phyloP scores from a whole-genome alignment of 805 yeast genomes.

The Schwanniomyces yamadae region DNA sequence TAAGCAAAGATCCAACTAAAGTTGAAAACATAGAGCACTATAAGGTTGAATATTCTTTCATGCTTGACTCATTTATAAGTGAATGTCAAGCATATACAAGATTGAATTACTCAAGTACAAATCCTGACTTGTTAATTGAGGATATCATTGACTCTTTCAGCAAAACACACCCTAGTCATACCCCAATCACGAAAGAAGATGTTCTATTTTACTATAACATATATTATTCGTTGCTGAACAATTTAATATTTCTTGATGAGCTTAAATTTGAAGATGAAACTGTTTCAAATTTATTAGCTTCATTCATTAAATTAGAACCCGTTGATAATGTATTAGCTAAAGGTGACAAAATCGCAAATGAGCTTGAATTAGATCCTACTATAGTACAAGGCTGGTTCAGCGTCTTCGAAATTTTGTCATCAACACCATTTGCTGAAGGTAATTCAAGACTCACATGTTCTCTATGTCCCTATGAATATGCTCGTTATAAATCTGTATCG shows the following conservation, averaged over 20 bases:
- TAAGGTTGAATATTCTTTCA: slow-evolving; percentile 16
- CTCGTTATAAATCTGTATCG: slow-evolving; percentile 12
- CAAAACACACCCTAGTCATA: slow-evolving; percentile 16
- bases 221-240: slow-evolving; percentile 29
- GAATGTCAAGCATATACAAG: slow-evolving; percentile 19
- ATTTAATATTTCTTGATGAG: slow-evolving; percentile 24
- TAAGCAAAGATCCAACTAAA: slow-evolving; percentile 21
- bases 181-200: slow-evolving; percentile 24
- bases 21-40: slow-evolving; percentile 14
- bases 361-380: slow-evolving; percentile 10
- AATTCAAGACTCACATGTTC: slow-evolving; percentile 20
- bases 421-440: slow-evolving; percentile 24
- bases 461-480: slow-evolving; percentile 29
- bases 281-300: slow-evolving; percentile 21
- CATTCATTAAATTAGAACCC: slow-evolving; percentile 14
- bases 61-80: slow-evolving; percentile 23
- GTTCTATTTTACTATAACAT: slow-evolving; percentile 25
- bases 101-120: slow-evolving; percentile 7
- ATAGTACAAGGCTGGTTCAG: slow-evolving; percentile 28
- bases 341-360: slow-evolving; percentile 12
- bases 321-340: slow-evolving; percentile 12
- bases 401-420: slow-evolving; percentile 25
- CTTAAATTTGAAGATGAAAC: slow-evolving; percentile 23
- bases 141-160: slow-evolving; percentile 20
- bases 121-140: slow-evolving; percentile 21